phyloP scores from a whole-genome alignment of 2,329 filamentous ascomycete species.

The Aspergillus cejpii region DNA sequence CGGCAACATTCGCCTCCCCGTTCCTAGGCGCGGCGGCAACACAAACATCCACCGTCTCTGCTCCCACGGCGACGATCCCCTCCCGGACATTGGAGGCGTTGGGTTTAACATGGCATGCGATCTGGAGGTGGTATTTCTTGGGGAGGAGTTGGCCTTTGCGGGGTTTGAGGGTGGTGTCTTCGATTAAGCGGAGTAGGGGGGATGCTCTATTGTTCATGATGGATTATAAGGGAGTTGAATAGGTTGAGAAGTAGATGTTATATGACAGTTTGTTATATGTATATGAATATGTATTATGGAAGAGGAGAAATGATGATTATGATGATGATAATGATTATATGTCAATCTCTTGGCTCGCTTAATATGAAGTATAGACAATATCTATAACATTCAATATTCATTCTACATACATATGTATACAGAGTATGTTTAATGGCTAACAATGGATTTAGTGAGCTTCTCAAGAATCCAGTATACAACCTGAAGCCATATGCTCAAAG shows the following conservation, averaged over 20 bases:
- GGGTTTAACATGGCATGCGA: constrained; percentile 62
- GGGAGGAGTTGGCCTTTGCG: constrained; percentile 4
- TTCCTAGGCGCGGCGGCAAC: constrained; percentile 60
- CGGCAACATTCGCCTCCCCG: constrained; percentile 63
- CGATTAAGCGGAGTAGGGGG: constrained; percentile 14
- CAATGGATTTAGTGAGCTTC: too few species aligned
- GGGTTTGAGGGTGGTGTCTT: constrained; percentile 4
- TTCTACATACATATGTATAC: too few species aligned
- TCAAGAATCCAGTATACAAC: too few species aligned
- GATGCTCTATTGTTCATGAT: constrained; percentile 2
- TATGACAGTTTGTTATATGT: background rate
- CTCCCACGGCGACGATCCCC: constrained; percentile 53
- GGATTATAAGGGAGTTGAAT: background rate
- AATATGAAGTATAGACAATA: too few species aligned
- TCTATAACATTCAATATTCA: too few species aligned
- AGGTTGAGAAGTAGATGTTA: background rate
- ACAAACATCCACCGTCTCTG: constrained; percentile 56
- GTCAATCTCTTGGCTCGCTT: background rate
- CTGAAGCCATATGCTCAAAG: too few species aligned
- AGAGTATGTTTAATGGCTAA: too few species aligned
- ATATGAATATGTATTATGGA: too few species aligned
- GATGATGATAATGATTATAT: too few species aligned
- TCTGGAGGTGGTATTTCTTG: constrained; percentile 43
- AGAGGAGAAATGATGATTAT: too few species aligned
- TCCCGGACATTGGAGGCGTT: constrained; percentile 56